Evolutionary conservation across 148 eudicot genomes (phyloP).

Genomic region (Camellia lanceoleosa): DNA sequence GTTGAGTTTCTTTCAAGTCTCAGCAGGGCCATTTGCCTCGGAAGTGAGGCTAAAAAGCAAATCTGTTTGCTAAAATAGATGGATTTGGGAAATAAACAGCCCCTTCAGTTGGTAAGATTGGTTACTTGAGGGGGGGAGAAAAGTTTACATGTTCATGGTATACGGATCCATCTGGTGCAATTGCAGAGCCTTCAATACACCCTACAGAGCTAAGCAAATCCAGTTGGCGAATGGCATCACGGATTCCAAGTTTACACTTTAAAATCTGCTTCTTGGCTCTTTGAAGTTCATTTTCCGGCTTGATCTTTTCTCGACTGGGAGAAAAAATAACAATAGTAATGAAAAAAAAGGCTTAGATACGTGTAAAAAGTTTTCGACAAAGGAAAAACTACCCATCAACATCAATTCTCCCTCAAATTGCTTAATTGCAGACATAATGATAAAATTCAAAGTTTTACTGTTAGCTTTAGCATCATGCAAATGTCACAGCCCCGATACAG

Average conservation of each 20-base stretch:
- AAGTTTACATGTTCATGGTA: conserved; percentile 87
- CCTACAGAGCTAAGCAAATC: conserved; percentile 86
- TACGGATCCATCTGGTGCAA: conserved; percentile 91
- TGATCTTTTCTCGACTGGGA: conserved; percentile 86
- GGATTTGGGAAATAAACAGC: conserved; percentile 4
- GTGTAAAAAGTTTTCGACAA: background rate
- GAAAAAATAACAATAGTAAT: conserved; percentile 6
- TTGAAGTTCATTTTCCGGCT: conserved; percentile 78
- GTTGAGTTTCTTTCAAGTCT: background rate
- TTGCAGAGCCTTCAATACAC: conserved; percentile 58
- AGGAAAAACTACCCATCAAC: background rate
- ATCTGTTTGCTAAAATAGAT: background rate
- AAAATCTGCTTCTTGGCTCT: conserved; percentile 82
- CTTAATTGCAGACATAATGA: background rate
- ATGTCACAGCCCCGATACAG: background rate
- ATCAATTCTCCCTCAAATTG: background rate
- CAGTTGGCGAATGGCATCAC: conserved; percentile 79
- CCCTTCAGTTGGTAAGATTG: background rate
- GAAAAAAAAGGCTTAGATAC: background rate
- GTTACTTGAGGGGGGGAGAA: background rate
- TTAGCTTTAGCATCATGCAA: background rate
- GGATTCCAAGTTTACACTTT: conserved; percentile 84
- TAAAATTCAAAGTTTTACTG: background rate
- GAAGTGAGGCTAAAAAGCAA: background rate
- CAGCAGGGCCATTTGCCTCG: conserved; percentile 1